A percentile compares a stretch with the other conserved stretches of the same genome.
These are phyloP conservation scores for Solanum pinnatisectum DNA, from an alignment of 257 asterid species.

Conservation along the genomic window DNA sequence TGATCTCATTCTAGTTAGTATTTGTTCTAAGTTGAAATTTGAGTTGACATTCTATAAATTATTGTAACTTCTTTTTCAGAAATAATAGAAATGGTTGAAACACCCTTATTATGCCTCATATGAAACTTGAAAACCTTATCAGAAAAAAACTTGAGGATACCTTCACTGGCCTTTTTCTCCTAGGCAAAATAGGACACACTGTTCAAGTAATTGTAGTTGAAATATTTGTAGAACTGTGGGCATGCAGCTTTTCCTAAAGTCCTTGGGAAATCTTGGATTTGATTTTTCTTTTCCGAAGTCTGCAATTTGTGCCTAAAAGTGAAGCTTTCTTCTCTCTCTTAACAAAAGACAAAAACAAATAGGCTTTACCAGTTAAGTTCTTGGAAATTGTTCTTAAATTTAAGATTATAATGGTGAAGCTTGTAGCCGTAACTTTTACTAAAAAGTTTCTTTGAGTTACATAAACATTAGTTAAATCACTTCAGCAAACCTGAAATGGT, in stretches of 20 bases:
- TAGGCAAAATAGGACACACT: not conserved
- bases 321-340: not conserved
- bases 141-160: not conserved
- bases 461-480: not conserved
- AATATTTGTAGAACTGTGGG: not conserved
- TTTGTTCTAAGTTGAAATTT: not conserved
- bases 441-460: not conserved
- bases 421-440: not conserved
- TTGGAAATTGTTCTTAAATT: not conserved
- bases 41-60: not conserved
- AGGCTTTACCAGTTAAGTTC: not conserved
- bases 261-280: not conserved
- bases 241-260: not conserved
- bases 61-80: not conserved
- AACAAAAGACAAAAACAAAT: not conserved
- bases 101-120: not conserved
- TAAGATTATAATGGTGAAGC: not conserved
- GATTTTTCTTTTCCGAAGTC: not conserved
- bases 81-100: not conserved
- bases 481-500: not conserved
- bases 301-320: not conserved
- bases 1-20: not conserved
- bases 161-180: not conserved
- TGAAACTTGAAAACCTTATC: not conserved
- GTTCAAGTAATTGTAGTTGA: not conserved